phyloP scores from a whole-genome alignment of 2,329 filamentous ascomycete species.

The Trichoderma oligosporum region DNA sequence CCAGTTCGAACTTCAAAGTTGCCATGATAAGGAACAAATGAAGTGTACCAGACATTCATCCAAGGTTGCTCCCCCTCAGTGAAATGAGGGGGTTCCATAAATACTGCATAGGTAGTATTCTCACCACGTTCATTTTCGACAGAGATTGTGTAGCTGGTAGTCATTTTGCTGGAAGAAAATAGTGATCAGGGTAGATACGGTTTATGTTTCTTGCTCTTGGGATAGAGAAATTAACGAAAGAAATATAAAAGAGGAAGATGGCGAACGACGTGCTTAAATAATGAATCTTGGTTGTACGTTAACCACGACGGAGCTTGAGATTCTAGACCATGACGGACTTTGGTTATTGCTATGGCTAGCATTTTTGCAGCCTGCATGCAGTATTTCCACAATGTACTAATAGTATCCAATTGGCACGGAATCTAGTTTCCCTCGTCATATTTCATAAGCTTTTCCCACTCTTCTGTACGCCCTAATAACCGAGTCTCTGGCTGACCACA shows the following conservation, averaged over 20 bases:
- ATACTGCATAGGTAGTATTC: conserved; percentile 16
- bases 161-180: neutral
- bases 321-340: neutral
- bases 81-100: conserved; percentile 13
- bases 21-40: conserved; percentile 4
- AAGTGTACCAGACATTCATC: conserved; percentile 17
- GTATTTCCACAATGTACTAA: neutral
- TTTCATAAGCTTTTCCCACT: neutral
- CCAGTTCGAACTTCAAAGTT: conserved; percentile 5
- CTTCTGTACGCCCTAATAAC: neutral
- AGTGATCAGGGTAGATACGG: neutral
- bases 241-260: neutral
- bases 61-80: neutral
- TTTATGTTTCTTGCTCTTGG: neutral
- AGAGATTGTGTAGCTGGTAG: conserved; percentile 5
- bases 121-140: conserved; percentile 10
- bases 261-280: neutral
- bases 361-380: neutral
- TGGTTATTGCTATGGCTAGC: no score
- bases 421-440: neutral
- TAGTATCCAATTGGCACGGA: neutral
- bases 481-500: no score
- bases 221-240: no score
- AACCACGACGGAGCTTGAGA: neutral
- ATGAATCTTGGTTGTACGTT: neutral